phyloP scores from a whole-genome alignment of 2,329 filamentous ascomycete genomes.

The Corinectria fuckeliana region DNA sequence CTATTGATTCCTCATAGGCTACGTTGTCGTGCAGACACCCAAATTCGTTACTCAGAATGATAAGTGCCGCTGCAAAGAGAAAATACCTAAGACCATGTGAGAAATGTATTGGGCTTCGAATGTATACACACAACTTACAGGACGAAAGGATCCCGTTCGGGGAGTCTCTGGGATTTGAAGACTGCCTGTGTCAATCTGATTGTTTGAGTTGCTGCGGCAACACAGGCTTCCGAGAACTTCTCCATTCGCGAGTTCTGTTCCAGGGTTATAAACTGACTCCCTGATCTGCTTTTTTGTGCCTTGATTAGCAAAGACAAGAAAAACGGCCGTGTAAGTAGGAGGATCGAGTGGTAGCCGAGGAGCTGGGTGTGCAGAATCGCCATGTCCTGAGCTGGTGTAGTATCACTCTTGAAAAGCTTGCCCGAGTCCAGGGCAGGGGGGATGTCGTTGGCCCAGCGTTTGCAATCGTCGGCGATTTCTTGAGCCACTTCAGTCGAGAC shows the following conservation, averaged over 20 bases:
- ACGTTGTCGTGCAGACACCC: constrained; percentile 55
- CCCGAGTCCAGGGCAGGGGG: constrained; percentile 57
- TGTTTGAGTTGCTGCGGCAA: constrained; percentile 57
- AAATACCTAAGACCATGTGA: constrained; percentile 55
- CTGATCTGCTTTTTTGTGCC: constrained; percentile 30
- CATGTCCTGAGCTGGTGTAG: constrained; percentile 52
- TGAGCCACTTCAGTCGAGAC: constrained; percentile 64
- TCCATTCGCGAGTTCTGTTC: constrained; percentile 44
- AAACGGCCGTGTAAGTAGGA: constrained; percentile 69
- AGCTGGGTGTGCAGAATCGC: constrained; percentile 68
- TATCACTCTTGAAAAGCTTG: constrained; percentile 6
- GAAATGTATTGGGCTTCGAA: background rate
- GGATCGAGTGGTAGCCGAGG: constrained; percentile 66
- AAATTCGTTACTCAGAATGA: constrained; percentile 65
- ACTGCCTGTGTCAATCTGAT: constrained; percentile 56
- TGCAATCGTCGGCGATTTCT: constrained; percentile 54
- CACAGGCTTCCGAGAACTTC: constrained; percentile 57
- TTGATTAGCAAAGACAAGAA: constrained; percentile 63
- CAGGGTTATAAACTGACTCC: background rate
- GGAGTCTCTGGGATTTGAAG: constrained; percentile 52
- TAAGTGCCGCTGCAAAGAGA: constrained; percentile 60
- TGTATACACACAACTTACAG: constrained; percentile 51
- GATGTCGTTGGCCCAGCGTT: constrained; percentile 40
- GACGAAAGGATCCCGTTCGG: constrained; percentile 61
- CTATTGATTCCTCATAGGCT: constrained; percentile 48